Evolutionary conservation across 805 yeast species (phyloP).

Genomic region (Ogataea haglerorum): DNA sequence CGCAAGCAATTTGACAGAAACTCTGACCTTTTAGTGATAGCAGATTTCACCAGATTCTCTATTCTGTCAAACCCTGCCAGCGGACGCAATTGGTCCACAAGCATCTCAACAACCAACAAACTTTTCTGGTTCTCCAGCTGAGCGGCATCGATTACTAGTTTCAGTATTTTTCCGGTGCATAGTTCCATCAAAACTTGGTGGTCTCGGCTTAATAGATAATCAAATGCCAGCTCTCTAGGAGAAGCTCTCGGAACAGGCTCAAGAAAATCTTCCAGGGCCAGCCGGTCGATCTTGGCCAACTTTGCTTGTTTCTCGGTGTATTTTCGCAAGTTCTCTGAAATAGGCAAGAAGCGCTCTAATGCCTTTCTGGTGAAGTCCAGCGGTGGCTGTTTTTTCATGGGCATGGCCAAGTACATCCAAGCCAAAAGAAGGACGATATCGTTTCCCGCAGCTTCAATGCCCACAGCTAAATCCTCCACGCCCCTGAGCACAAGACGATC

Average conservation of each 20-base stretch:
- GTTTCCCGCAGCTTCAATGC: background rate
- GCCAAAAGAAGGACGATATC: constrained; percentile 7
- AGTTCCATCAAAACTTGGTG: background rate
- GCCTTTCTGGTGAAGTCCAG: background rate
- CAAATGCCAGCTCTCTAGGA: constrained; percentile 8
- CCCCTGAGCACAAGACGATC: constrained; percentile 17
- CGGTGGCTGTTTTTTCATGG: background rate
- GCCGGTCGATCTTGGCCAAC: constrained; percentile 10
- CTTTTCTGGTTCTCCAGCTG: background rate
- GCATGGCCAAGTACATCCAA: background rate
- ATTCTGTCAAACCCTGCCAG: background rate
- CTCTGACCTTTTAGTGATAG: constrained; percentile 1
- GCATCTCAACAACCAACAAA: constrained; percentile 1
- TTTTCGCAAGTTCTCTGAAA: no score
- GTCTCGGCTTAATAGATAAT: constrained; percentile 2
- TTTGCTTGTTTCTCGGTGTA: background rate
- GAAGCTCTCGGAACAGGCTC: constrained; percentile 1
- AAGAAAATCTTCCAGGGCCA: constrained; percentile 20
- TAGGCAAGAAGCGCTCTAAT: background rate
- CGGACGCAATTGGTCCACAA: background rate
- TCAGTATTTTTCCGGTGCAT: background rate
- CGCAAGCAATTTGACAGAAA: constrained; percentile 1
- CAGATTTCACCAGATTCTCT: background rate
- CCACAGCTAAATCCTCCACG: constrained; percentile 1
- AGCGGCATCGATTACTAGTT: background rate